Evolutionary conservation across 1,284 basidiomycete genomes (phyloP).

Genomic region (Leccinum cinnamomeum): DNA sequence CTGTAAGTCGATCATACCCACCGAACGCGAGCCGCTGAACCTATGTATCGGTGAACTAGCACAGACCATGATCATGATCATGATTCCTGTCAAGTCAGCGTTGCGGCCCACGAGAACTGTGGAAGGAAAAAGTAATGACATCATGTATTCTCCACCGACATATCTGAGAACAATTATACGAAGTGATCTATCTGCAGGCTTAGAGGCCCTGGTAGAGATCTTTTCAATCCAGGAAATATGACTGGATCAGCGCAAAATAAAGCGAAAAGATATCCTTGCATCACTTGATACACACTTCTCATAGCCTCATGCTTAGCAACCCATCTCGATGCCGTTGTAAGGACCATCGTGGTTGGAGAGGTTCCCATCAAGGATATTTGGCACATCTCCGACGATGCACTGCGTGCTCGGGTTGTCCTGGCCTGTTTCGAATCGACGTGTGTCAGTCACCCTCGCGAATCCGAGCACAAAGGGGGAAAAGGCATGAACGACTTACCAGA

Average conservation of each 20-base stretch:
- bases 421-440: conserved; percentile 46
- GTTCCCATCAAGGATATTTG: conserved; percentile 48
- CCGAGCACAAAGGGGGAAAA: conserved; percentile 36
- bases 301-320: conserved; percentile 25
- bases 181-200: too few species aligned
- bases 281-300: background rate
- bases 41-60: too few species aligned
- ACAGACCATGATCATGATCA: too few species aligned
- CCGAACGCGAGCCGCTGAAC: too few species aligned
- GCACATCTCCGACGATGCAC: conserved; percentile 60
- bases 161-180: too few species aligned
- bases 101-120: too few species aligned
- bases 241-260: background rate
- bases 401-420: conserved; percentile 54
- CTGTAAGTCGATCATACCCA: too few species aligned
- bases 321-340: conserved; percentile 58
- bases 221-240: background rate
- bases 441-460: conserved; percentile 55
- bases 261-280: background rate
- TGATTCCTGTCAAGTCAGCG: too few species aligned
- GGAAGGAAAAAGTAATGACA: too few species aligned
- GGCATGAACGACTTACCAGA: conserved; percentile 35
- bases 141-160: too few species aligned
- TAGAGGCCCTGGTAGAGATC: background rate
- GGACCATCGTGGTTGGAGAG: conserved; percentile 55